Conservation (phyloP, 306 rosid genomes). For the Acacia crassicarpa region DNA sequence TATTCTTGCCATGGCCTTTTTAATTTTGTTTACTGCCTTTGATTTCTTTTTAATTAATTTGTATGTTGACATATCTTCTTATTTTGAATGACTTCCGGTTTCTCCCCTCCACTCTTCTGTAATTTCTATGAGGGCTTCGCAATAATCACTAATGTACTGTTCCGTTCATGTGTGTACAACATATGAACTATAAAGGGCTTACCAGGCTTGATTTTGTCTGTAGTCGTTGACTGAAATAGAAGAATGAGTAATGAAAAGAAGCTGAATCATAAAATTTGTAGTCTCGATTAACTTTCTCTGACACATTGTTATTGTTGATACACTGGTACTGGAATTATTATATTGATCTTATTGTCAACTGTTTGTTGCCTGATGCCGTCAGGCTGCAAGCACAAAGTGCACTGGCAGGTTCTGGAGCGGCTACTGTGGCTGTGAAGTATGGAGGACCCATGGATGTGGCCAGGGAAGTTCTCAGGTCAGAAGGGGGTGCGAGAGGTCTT, state of each 20-base stretch:
- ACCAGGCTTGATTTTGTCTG: not conserved
- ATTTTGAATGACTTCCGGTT: not conserved
- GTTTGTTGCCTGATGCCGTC: conserved; percentile 28
- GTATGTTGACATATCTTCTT: not conserved
- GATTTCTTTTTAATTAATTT: conserved; percentile 1
- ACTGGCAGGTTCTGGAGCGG: conserved; percentile 60
- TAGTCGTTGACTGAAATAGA: not conserved
- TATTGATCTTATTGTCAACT: conserved; percentile 6
- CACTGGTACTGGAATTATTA: not conserved
- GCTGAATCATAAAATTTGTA: not conserved
- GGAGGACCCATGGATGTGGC: conserved; percentile 99
- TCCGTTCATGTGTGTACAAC: not conserved
- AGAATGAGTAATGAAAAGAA: not conserved
- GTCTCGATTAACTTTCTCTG: not conserved
- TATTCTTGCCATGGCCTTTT: not conserved
- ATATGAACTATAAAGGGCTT: not conserved
- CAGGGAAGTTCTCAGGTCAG: conserved; percentile 75
- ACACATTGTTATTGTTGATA: not conserved
- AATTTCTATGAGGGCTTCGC: not conserved
- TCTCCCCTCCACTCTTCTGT: not conserved
- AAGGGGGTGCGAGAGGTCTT: conserved; percentile 89
- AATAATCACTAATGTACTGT: not conserved
- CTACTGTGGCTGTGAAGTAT: conserved; percentile 67
- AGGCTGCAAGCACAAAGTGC: conserved; percentile 98
- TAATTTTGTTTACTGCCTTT: no score